A percentile compares a stretch with the other conserved stretches of the same genome.
phyloP scores from a whole-genome alignment of 202 grass and related monocot species.

The Schoenoplectus triqueter region DNA sequence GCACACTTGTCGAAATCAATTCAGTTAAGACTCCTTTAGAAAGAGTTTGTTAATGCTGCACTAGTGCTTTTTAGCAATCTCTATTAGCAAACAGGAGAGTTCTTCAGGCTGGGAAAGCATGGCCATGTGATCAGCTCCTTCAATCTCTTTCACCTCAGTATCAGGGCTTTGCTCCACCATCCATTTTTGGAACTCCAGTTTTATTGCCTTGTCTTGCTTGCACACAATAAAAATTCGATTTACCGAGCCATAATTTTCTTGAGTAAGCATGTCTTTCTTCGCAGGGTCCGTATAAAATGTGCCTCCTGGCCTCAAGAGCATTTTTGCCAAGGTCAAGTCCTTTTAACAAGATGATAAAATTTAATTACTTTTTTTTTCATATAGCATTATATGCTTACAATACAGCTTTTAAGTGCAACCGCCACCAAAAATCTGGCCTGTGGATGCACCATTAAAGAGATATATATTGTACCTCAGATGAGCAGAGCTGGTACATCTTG shows the following conservation, averaged over 20 bases:
- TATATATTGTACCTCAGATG: slow-evolving; percentile 13
- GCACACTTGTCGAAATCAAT: neutral
- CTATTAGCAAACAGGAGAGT: slow-evolving; percentile 37
- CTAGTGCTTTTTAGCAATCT: slow-evolving; percentile 30
- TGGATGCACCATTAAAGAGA: neutral
- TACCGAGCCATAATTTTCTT: slow-evolving; percentile 52
- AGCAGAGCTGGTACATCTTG: slow-evolving; percentile 22
- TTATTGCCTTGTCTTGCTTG: slow-evolving; percentile 49
- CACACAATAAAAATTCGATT: slow-evolving; percentile 51
- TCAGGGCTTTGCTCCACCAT: slow-evolving; percentile 57
- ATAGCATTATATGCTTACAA: neutral
- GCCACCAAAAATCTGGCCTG: neutral
- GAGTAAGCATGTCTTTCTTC: slow-evolving; percentile 24
- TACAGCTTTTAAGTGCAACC: neutral
- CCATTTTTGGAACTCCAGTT: slow-evolving; percentile 51
- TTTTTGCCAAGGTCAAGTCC: slow-evolving; percentile 50
- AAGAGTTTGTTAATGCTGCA: neutral
- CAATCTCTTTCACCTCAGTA: slow-evolving; percentile 58
- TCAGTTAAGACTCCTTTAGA: neutral
- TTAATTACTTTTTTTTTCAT: neutral
- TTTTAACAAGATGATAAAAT: slow-evolving; percentile 25
- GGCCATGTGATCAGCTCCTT: slow-evolving; percentile 55
- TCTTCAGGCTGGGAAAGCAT: slow-evolving; percentile 61
- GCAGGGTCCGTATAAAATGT: slow-evolving; percentile 50
- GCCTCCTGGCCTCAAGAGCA: slow-evolving; percentile 50